Evolutionary conservation across 306 rosid genomes (phyloP), one percentile per base, ranked within the genome.

Genomic region (Ziziphus jujuba): DNA sequence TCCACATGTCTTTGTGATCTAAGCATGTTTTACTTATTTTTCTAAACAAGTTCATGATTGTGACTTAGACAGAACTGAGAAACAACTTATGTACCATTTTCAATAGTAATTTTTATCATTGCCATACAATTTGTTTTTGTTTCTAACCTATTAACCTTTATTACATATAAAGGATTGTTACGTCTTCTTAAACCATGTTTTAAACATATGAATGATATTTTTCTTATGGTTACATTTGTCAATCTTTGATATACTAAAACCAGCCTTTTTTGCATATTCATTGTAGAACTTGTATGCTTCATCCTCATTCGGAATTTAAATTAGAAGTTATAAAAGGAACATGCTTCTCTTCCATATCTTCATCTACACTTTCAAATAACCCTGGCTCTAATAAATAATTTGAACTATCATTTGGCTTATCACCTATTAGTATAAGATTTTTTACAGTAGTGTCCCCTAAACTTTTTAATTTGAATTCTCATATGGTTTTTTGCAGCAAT

Each of bases 241-340:
- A 20, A 19, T 21, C 34, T 44, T 19, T 43, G 21, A 3, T 7
- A 62, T 53, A 44, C 34, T 9, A 62, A 62, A 62, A 15, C 34
- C 67, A 10, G 15, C n/a, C 20, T 2, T 35, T 38, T 43, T 40
- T 5, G 67, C 67, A 63, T 63, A 63, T 44, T 63, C 53, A 40
- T 25, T 23, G 33, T 63, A 63, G 25, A 63, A 63, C 2, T 63
- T 47, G 36, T 19, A 22, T 3, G 67, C 54, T 63, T 63, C 67
- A 40, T 43, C 35, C 51, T 44, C 67, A 38, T 12, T 40, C 11
- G 34, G n/a, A n/a, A n/a, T n/a, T n/a, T n/a, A n/a, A n/a, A n/a
- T n/a, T n/a, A n/a, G n/a, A n/a, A n/a, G n/a, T n/a, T n/a, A n/a
- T n/a, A n/a, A n/a, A n/a, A n/a, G n/a, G n/a, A n/a, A n/a, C n/a